These are phyloP conservation scores for Wickerhamomyces silvicola DNA, from an alignment of 805 yeast species.

Conservation along the genomic window DNA sequence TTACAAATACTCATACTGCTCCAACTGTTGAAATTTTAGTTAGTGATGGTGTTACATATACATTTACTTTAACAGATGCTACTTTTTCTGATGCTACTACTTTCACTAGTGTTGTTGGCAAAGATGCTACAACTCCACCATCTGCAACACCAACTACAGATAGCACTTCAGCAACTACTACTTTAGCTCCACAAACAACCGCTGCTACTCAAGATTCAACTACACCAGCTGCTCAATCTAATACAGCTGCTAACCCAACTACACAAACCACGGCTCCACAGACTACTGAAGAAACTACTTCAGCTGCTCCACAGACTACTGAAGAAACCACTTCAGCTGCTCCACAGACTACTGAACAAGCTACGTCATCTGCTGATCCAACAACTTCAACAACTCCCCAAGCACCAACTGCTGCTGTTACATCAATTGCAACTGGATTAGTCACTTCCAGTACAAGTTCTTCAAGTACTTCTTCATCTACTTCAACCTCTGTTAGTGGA, in stretches of 20 bases:
- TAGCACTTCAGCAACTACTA: conserved; percentile 1
- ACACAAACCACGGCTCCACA: conserved; percentile 9
- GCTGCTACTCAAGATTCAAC: conserved; percentile 14
- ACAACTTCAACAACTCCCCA: conserved; percentile 25
- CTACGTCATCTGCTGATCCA: conserved; percentile 22
- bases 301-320: conserved; percentile 12
- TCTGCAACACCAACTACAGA: conserved; percentile 15
- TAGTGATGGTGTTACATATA: conserved; percentile 30
- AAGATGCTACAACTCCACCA: conserved; percentile 4
- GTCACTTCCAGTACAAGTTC: conserved; percentile 20
- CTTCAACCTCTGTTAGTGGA: conserved; percentile 17
- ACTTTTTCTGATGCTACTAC: conserved; percentile 30
- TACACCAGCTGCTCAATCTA: conserved; percentile 7
- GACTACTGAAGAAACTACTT: conserved; percentile 13
- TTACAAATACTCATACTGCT: conserved; percentile 31
- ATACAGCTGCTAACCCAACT: conserved; percentile 10
- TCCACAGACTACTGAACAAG: conserved; percentile 15
- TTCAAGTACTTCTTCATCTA: conserved; percentile 16
- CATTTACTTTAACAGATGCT: conserved; percentile 32
- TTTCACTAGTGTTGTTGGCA: conserved; percentile 23
- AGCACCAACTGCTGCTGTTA: conserved; percentile 25
- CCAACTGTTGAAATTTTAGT: conserved; percentile 35
- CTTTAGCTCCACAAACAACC: conserved; percentile 10
- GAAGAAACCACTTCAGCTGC: conserved; percentile 12
- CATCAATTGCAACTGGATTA: conserved; percentile 25